These are phyloP conservation scores for Bipolaris bicolor DNA, from an alignment of 2,329 filamentous ascomycete genomes.

Conservation along the genomic window DNA sequence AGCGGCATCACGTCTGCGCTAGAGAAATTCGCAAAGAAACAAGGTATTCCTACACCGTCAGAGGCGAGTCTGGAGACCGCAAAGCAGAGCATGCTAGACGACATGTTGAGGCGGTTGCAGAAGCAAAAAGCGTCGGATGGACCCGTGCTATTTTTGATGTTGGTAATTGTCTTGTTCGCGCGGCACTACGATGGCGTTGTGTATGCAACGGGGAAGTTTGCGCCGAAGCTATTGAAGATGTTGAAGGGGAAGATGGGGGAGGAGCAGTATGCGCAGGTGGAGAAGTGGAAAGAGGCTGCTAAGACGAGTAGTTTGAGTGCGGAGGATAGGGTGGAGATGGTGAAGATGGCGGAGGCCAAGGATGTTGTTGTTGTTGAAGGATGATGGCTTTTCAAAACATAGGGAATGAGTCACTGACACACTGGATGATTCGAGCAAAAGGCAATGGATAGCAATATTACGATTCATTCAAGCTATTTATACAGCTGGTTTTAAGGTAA, in stretches of 20 bases:
- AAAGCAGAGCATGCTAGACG: slow-evolving; percentile 38
- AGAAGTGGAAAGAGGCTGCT: slow-evolving; percentile 48
- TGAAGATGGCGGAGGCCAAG: slow-evolving; percentile 29
- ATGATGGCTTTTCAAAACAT: background rate
- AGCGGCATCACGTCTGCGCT: slow-evolving; percentile 22
- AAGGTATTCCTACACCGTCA: slow-evolving; percentile 26
- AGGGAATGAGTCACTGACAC: no score
- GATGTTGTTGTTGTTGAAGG: background rate
- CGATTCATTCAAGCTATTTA: slow-evolving; percentile 9
- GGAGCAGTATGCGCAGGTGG: slow-evolving; percentile 39
- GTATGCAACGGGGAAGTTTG: slow-evolving; percentile 51
- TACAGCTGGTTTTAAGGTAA: slow-evolving; percentile 9
- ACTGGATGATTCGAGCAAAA: background rate
- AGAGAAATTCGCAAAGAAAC: slow-evolving; percentile 45
- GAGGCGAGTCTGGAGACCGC: slow-evolving; percentile 14
- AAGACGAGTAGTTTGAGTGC: slow-evolving; percentile 39
- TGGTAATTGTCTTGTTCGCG: slow-evolving; percentile 44
- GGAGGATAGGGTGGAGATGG: slow-evolving; percentile 46
- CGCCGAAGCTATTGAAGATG: slow-evolving; percentile 48
- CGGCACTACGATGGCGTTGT: slow-evolving; percentile 41
- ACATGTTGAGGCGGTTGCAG: slow-evolving; percentile 44
- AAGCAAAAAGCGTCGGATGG: slow-evolving; percentile 44
- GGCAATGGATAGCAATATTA: slow-evolving; percentile 3
- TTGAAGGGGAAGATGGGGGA: slow-evolving; percentile 32
- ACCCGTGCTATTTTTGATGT: slow-evolving; percentile 47